Conservation (phyloP, 768 basidiomycete genomes). For the Cubamyces lactineus region DNA sequence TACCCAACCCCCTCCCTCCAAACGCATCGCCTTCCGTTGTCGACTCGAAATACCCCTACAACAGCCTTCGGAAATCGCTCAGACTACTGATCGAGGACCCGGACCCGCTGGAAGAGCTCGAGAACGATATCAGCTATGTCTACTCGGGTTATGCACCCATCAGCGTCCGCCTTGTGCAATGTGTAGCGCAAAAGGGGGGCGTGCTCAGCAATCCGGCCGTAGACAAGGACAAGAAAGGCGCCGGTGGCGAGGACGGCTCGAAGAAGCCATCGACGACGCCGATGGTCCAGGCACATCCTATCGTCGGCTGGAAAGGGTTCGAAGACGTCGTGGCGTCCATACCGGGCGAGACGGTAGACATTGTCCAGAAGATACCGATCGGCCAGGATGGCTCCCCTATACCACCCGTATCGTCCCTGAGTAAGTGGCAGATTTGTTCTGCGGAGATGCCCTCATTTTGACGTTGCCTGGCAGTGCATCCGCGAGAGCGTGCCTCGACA, state of each 20-base stretch:
- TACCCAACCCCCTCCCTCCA: slow-evolving; percentile 69
- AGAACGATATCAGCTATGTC: slow-evolving; percentile 94
- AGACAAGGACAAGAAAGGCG: slow-evolving; percentile 54
- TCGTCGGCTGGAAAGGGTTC: slow-evolving; percentile 97
- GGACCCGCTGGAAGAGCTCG: slow-evolving; percentile 77
- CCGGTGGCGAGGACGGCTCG: slow-evolving; percentile 41
- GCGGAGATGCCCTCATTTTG: not conserved
- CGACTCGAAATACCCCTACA: slow-evolving; percentile 69
- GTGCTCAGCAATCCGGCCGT: slow-evolving; percentile 79
- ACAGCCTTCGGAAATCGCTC: slow-evolving; percentile 75
- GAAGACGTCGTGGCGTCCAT: slow-evolving; percentile 85
- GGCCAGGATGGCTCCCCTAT: slow-evolving; percentile 32
- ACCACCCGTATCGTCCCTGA: slow-evolving; percentile 37
- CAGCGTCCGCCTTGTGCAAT: slow-evolving; percentile 89
- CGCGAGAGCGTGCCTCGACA: slow-evolving; percentile 68
- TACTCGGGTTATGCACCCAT: slow-evolving; percentile 98
- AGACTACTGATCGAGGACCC: slow-evolving; percentile 92
- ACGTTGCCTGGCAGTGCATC: slow-evolving; percentile 42
- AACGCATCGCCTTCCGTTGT: slow-evolving; percentile 45
- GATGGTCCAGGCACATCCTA: slow-evolving; percentile 84
- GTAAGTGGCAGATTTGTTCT: slow-evolving; percentile 28
- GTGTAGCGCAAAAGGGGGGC: slow-evolving; percentile 87
- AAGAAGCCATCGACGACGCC: slow-evolving; percentile 43
- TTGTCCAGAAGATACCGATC: slow-evolving; percentile 51
- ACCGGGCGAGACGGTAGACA: slow-evolving; percentile 87